These are phyloP conservation scores for Gossypium davidsonii DNA, from an alignment of 441 rosid species.

Conservation along the genomic window DNA sequence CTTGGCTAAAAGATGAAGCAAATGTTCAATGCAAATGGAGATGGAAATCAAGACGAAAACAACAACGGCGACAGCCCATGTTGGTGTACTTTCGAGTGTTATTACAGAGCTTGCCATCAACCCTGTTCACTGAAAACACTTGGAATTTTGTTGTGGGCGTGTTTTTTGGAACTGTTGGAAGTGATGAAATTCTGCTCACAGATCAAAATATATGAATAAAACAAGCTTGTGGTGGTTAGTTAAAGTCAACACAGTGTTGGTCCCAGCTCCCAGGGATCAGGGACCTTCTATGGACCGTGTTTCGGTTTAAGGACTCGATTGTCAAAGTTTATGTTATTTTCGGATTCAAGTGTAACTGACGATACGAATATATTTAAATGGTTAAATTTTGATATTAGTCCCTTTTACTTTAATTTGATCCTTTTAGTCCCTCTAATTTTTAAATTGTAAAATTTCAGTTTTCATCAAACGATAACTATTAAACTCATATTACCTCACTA, in stretches of 20 bases:
- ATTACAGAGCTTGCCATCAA: slow-evolving; percentile 17
- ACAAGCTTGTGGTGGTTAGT: not conserved
- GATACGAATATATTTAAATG: too few relatives aligned
- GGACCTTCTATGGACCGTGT: not conserved
- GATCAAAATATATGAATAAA: not conserved
- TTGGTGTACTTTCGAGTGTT: slow-evolving; percentile 54
- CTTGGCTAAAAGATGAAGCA: slow-evolving; percentile 56
- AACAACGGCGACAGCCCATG: slow-evolving; percentile 83
- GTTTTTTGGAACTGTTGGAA: not conserved
- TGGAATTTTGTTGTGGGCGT: not conserved
- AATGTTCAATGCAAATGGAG: slow-evolving; percentile 48
- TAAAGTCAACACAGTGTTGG: not conserved
- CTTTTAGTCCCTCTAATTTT: too few relatives aligned
- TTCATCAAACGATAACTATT: too few relatives aligned
- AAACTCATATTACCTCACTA: too few relatives aligned
- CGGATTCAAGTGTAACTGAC: too few relatives aligned
- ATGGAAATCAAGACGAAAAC: slow-evolving; percentile 50
- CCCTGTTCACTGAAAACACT: slow-evolving; percentile 17
- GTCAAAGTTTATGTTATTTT: too few relatives aligned
- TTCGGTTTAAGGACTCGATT: not conserved
- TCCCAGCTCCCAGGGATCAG: not conserved
- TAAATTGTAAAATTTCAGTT: too few relatives aligned
- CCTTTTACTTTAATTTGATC: too few relatives aligned
- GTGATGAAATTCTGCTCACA: not conserved
- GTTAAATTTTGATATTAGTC: too few relatives aligned